These are phyloP conservation scores for Pseudonectria foliicola DNA, from an alignment of 2,329 filamentous ascomycete species.

Conservation along the genomic window DNA sequence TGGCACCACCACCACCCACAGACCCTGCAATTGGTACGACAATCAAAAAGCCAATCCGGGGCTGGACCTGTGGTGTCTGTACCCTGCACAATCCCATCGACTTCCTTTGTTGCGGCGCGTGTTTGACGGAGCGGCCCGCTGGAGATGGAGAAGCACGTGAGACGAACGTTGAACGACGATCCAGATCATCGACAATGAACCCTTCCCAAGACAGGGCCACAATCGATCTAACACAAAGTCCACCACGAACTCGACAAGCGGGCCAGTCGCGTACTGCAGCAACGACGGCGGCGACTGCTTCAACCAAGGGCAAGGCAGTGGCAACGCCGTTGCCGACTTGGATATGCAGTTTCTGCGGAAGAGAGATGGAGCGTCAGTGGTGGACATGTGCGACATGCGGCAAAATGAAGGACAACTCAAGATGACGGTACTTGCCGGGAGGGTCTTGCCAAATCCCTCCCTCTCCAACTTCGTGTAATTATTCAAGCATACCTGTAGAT, in stretches of 20 bases:
- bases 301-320: constrained; percentile 3
- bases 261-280: neutral
- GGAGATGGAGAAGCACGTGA: constrained; percentile 9
- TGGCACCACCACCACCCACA: no score
- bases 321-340: constrained; percentile 29
- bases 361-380: constrained; percentile 45
- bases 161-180: constrained; percentile 12
- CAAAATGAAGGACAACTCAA: constrained; percentile 44
- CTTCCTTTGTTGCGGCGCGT: constrained; percentile 52
- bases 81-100: constrained; percentile 47
- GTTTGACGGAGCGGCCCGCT: constrained; percentile 35
- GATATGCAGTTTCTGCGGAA: constrained; percentile 46
- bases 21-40: neutral
- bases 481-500: no score
- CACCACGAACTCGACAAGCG: constrained; percentile 16
- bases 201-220: constrained; percentile 9
- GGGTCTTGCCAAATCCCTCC: no score
- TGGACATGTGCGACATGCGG: constrained; percentile 52
- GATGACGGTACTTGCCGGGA: constrained; percentile 16
- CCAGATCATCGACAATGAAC: constrained; percentile 5
- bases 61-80: constrained; percentile 49
- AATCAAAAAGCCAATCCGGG: constrained; percentile 9
- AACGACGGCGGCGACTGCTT: no score
- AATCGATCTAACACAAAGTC: constrained; percentile 30
- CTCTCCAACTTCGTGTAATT: no score